Evolutionary conservation across 2,329 filamentous ascomycete genomes (phyloP).

Genomic region (Cephalotrichum gorgonifer): DNA sequence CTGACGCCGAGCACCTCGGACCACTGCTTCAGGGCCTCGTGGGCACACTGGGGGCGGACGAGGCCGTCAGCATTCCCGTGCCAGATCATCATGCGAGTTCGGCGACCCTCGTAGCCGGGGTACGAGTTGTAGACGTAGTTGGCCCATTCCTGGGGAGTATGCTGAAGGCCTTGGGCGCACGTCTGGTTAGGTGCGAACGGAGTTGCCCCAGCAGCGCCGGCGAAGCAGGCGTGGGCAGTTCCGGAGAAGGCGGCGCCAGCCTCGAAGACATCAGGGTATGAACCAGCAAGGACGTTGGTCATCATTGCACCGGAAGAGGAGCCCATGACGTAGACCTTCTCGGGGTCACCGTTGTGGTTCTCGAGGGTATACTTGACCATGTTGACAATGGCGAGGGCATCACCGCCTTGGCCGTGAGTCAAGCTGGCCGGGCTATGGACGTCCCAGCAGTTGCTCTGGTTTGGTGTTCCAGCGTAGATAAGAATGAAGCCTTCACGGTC

Average conservation of each 20-base stretch:
- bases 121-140: constrained; percentile 34
- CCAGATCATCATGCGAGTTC: constrained; percentile 4
- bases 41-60: constrained; percentile 42
- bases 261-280: constrained; percentile 45
- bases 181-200: constrained; percentile 25
- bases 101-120: constrained; percentile 25
- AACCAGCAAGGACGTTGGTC: constrained; percentile 39
- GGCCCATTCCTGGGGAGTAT: constrained; percentile 27
- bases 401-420: constrained; percentile 44
- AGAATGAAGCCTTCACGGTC: constrained; percentile 32
- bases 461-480: constrained; percentile 44
- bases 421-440: constrained; percentile 38
- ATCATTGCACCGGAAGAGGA: constrained; percentile 38
- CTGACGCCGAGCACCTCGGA: constrained; percentile 34
- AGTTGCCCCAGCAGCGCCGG: constrained; percentile 37
- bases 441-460: constrained; percentile 44
- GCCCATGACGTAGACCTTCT: constrained; percentile 43
- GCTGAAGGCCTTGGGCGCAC: constrained; percentile 1
- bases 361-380: constrained; percentile 45
- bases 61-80: constrained; percentile 16
- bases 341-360: constrained; percentile 39
- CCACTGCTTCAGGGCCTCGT: constrained; percentile 48
- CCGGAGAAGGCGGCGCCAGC: constrained; percentile 40
- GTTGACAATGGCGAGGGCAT: constrained; percentile 43
- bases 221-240: constrained; percentile 28